These are phyloP conservation scores for Xylaria digitata DNA, from an alignment of 2,329 filamentous ascomycete species.

Conservation along the genomic window DNA sequence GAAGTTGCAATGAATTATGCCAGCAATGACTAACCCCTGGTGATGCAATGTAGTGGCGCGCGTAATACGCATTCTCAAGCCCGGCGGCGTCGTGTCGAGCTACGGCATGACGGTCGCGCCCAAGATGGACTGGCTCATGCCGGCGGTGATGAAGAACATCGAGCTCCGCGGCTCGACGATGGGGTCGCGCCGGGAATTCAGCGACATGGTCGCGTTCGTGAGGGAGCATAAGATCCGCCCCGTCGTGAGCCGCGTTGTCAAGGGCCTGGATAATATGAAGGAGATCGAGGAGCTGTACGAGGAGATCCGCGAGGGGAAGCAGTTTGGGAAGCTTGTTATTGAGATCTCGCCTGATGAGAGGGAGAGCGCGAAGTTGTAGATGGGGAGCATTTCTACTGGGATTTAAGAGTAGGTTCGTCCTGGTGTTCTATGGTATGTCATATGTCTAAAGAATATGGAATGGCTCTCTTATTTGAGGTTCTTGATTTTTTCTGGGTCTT, in stretches of 20 bases:
- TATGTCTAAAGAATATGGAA: not conserved
- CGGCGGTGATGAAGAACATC: slow-evolving; percentile 85
- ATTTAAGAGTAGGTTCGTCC: not conserved
- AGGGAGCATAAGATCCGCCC: slow-evolving; percentile 77
- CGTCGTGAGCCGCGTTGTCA: slow-evolving; percentile 78
- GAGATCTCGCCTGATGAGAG: slow-evolving; percentile 63
- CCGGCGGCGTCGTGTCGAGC: slow-evolving; percentile 82
- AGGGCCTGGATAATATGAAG: slow-evolving; percentile 79
- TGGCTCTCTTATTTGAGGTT: not conserved
- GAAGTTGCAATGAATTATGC: too few relatives aligned
- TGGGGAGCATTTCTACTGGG: not conserved
- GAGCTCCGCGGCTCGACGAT: slow-evolving; percentile 89
- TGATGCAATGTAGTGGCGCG: slow-evolving; percentile 55
- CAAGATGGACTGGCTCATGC: slow-evolving; percentile 88
- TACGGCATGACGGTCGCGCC: slow-evolving; percentile 94
- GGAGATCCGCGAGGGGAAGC: slow-evolving; percentile 84
- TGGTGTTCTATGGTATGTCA: not conserved
- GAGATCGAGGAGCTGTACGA: slow-evolving; percentile 86
- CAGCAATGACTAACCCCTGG: too few relatives aligned
- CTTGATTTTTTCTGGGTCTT: not conserved
- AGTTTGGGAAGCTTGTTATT: slow-evolving; percentile 94
- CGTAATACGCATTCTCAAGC: slow-evolving; percentile 77
- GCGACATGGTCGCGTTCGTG: slow-evolving; percentile 90
- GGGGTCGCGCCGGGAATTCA: slow-evolving; percentile 89
- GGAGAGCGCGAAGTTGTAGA: slow-evolving; percentile 55